phyloP scores from a whole-genome alignment of 305 asterid genomes.

The Andrographis paniculata region DNA sequence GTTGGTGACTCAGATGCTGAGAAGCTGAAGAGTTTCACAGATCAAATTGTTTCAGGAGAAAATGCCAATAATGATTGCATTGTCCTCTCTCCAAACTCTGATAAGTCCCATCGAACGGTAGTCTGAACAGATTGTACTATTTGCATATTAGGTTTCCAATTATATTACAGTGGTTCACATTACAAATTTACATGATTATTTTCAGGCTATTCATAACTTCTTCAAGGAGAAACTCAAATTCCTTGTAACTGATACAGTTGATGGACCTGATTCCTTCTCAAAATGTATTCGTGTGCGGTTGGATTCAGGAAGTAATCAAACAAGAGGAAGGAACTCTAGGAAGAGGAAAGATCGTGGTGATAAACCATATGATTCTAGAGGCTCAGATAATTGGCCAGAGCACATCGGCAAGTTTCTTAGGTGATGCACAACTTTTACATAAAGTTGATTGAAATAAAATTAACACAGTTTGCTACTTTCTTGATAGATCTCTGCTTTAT shows the following conservation, averaged over 20 bases:
- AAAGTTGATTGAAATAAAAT: too few species aligned
- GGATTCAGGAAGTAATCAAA: constrained; percentile 41
- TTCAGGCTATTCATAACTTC: constrained; percentile 88
- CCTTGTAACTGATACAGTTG: constrained; percentile 86
- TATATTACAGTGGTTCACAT: constrained; percentile 13
- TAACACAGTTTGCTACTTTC: too few species aligned
- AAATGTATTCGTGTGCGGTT: constrained; percentile 86
- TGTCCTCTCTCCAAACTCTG: constrained; percentile 72
- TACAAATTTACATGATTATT: constrained; percentile 20
- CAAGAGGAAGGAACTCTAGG: constrained; percentile 48
- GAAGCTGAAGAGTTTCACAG: constrained; percentile 38
- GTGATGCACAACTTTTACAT: too few species aligned
- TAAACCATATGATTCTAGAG: constrained; percentile 75
- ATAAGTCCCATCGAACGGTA: constrained; percentile 84
- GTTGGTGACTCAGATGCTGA: constrained; percentile 68
- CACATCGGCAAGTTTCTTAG: constrained; percentile 82
- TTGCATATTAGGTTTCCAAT: constrained; percentile 9
- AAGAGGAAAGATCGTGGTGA: constrained; percentile 77
- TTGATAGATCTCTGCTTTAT: too few species aligned
- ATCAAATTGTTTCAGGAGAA: constrained; percentile 42
- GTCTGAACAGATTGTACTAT: constrained; percentile 14
- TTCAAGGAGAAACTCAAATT: constrained; percentile 82
- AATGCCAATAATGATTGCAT: constrained; percentile 37
- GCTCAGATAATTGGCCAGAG: constrained; percentile 85
- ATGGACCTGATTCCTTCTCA: constrained; percentile 72